Evolutionary conservation across 1,139 yeast species (phyloP).

Genomic region (Yamadazyma oceani): DNA sequence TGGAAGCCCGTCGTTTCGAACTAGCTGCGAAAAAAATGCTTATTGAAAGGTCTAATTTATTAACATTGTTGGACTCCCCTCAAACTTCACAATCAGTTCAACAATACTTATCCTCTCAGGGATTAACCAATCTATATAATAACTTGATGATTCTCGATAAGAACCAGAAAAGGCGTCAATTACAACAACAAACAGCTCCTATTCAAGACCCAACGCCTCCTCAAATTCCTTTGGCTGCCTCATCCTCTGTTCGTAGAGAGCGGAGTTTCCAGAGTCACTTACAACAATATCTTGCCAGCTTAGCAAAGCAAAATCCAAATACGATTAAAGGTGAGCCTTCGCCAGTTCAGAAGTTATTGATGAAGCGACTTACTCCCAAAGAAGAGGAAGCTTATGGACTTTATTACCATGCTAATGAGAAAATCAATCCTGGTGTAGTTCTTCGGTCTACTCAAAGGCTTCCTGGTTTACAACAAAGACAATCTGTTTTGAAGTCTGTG

Average conservation of each 20-base stretch:
- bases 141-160: conserved; percentile 79
- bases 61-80: conserved; percentile 85
- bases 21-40: conserved; percentile 90
- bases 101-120: conserved; percentile 85
- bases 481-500: conserved; percentile 74
- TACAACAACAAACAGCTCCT: conserved; percentile 41
- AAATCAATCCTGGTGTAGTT: conserved; percentile 74
- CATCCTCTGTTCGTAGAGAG: conserved; percentile 51
- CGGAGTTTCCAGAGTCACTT: conserved; percentile 53
- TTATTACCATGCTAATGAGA: conserved; percentile 71
- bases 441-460: conserved; percentile 65
- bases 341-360: conserved; percentile 43
- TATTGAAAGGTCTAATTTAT: conserved; percentile 74
- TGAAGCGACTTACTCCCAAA: conserved; percentile 64
- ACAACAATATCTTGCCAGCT: conserved; percentile 42
- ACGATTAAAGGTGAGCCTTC: conserved; percentile 36
- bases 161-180: conserved; percentile 44
- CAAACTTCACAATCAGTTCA: conserved; percentile 73
- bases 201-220: conserved; percentile 57
- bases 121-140: conserved; percentile 81
- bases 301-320: conserved; percentile 36
- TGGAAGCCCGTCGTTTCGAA: conserved; percentile 91
- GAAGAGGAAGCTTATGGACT: conserved; percentile 89
- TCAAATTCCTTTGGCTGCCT: conserved; percentile 57
- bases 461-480: conserved; percentile 49